Base-by-base conservation (phyloP, 345 rosid genomes). In the Sonneratia alba region DNA sequence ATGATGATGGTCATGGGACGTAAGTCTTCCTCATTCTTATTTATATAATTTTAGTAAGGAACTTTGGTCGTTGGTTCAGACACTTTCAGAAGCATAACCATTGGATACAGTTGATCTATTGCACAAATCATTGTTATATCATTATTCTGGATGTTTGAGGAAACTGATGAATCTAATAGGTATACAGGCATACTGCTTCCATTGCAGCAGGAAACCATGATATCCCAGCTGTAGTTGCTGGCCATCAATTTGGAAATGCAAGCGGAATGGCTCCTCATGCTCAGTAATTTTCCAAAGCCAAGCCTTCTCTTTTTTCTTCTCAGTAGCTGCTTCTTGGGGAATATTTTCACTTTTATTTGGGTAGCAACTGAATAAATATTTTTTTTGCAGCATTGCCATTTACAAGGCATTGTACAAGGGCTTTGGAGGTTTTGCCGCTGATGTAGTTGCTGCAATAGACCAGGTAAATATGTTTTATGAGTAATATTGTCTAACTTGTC, bases 181-280 rank as follows among this genome's bases (percentile, higher is more conserved):
- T 65, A 8, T 61, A 66, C 91, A 95, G 99, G 80, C 99, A 95
- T 74, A 95, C 99, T 36, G 97, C 97, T 77, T 87, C 99, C 63
- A 87, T 95, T 80, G 99, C 99, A 70, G 95, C 97, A 1, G 97
- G 99, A 37, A 95, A 95, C 82, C 97, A 95, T 75, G 99, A 97
- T 45, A 77, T 95, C 71, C 89, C 97, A 48, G 96, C 85, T 62
- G 75, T 90, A 66, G 97, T 95, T 66, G 82, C 96, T 0, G 93
- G 97, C 21, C 92, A 92, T 83, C 69, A 82, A 83, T 95, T 90
- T 78, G 99, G 99, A 81, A 87, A 87, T 75, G 99, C 99, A 15
- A 92, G 99, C 74, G 99, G 99, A 76, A 92, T 95, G 83, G 97
- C 99, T 83, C 99, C 99, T 79, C 96, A 87, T 77, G 82, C 97